Evolutionary conservation across 2,329 filamentous ascomycete species (phyloP).

Genomic region (Zymoseptoria brevis): DNA sequence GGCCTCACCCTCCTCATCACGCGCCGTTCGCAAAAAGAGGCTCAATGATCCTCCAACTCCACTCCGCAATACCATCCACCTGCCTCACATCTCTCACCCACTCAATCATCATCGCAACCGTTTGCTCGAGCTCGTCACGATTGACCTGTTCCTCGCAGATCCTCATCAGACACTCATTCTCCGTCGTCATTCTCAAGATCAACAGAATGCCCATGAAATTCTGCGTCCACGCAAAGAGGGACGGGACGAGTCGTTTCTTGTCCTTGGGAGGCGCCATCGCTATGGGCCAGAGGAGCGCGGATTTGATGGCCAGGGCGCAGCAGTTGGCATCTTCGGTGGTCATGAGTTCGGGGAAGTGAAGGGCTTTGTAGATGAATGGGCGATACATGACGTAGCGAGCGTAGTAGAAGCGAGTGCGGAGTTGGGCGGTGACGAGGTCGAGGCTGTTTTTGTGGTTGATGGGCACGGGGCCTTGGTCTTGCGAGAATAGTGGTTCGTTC

Average conservation of each 20-base stretch:
- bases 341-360: constrained; percentile 50
- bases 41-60: constrained; percentile 48
- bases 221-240: constrained; percentile 55
- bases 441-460: constrained; percentile 45
- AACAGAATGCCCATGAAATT: constrained; percentile 53
- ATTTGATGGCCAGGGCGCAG: constrained; percentile 50
- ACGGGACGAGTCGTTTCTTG: constrained; percentile 52
- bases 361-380: constrained; percentile 52
- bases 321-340: constrained; percentile 47
- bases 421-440: constrained; percentile 50
- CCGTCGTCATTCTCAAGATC: constrained; percentile 47
- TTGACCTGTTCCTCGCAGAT: constrained; percentile 46
- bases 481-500: constrained; percentile 38
- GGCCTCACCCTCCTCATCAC: not conserved
- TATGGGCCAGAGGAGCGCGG: constrained; percentile 54
- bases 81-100: constrained; percentile 53
- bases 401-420: constrained; percentile 53
- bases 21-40: constrained; percentile 31
- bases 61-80: constrained; percentile 47
- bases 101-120: constrained; percentile 47
- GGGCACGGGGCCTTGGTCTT: constrained; percentile 39
- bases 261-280: constrained; percentile 49
- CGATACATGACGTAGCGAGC: constrained; percentile 51
- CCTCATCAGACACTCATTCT: constrained; percentile 43
- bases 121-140: constrained; percentile 42